Base-by-base conservation (phyloP, 1,139 yeast genomes). In the Yamadazyma atmosphaerica region DNA sequence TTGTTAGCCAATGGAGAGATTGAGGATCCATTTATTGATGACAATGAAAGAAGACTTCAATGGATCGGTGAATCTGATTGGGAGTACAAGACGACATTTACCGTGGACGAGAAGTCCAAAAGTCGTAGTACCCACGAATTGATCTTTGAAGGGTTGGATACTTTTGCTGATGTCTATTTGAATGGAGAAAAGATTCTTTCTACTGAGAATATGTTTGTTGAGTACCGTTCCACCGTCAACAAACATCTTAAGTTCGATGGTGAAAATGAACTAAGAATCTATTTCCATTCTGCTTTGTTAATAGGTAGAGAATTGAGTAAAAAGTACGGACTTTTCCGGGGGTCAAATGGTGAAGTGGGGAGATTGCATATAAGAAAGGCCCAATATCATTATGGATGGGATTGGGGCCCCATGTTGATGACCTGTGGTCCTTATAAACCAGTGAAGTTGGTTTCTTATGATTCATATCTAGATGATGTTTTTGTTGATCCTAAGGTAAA, bases 311-410 rank as follows among this genome's bases (percentile, higher is more conserved):
- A 47, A 36, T 35, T 54, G 40, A 59, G 56, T 48, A 32, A 35
- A 28, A 34, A 49, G 29, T 34, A 43, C 33, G 61, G 61, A 3
- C 36, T 11, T 37, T 37, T 39, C 35, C 48, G 49, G 16, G 47
- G 67, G 44, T 59, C 55, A 47, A 70, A 67, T 45, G 76, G 75
- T 4, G 74, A 68, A 30, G 40, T 61, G 5, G 49, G 60, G 26
- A 53, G 79, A 24, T 52, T 68, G 18, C 63, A 70, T 38, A 64
- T 67, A 6, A 54, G 80, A 40, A 74, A 74, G 49, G 74, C 79
- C 0, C 79, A 72, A 48, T 74, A 72, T 47, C 78, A 74, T 40
- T 75, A 60, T 49, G 80, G 80, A 3, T 75, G 80, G 80, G 80
- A 75, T 50, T 75, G 80, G 80, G 79, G 79, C 5, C 79, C 78